A percentile compares a stretch with the other conserved stretches of the same genome.
These are phyloP conservation scores for Boletus vermiculosoides DNA, from an alignment of 768 basidiomycete genomes.

Conservation along the genomic window DNA sequence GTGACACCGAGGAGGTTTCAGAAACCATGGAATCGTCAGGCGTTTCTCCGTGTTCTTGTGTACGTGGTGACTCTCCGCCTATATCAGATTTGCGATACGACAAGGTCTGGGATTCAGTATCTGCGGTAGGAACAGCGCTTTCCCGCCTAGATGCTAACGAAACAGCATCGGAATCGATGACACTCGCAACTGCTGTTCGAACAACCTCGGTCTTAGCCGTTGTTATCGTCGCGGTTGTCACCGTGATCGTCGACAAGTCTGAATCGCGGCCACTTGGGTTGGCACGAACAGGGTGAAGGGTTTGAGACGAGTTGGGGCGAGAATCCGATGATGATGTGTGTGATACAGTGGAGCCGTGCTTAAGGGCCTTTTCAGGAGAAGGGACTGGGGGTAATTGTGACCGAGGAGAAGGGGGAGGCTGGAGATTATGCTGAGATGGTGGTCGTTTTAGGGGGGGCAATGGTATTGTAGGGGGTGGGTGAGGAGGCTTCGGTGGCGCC, in stretches of 20 bases:
- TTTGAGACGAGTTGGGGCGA: conserved; percentile 19
- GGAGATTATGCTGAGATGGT: conserved; percentile 15
- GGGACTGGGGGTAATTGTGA: conserved; percentile 12
- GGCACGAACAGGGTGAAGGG: conserved; percentile 14
- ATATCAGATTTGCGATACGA: not conserved
- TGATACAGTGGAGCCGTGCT: not conserved
- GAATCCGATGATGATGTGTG: conserved; percentile 6
- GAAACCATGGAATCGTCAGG: conserved; percentile 16
- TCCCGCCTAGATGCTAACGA: conserved; percentile 18
- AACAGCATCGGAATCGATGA: conserved; percentile 38
- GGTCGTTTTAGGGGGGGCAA: conserved; percentile 23
- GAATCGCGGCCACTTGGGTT: conserved; percentile 32
- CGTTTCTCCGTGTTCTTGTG: conserved; percentile 11
- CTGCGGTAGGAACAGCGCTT: conserved; percentile 12
- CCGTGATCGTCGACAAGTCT: conserved; percentile 42
- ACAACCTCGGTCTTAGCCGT: conserved; percentile 48
- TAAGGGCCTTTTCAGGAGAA: conserved; percentile 1
- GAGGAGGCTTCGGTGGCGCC: conserved; percentile 22
- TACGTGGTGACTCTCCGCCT: conserved; percentile 1
- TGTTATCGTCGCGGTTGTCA: conserved; percentile 42
- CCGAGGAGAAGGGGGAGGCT: not conserved
- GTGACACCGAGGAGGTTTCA: conserved; percentile 14
- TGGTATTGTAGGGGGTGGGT: conserved; percentile 22
- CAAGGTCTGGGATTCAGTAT: conserved; percentile 1
- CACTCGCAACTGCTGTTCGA: conserved; percentile 51